Evolutionary conservation across 441 rosid genomes (phyloP).

Genomic region (Brassica balearica): DNA sequence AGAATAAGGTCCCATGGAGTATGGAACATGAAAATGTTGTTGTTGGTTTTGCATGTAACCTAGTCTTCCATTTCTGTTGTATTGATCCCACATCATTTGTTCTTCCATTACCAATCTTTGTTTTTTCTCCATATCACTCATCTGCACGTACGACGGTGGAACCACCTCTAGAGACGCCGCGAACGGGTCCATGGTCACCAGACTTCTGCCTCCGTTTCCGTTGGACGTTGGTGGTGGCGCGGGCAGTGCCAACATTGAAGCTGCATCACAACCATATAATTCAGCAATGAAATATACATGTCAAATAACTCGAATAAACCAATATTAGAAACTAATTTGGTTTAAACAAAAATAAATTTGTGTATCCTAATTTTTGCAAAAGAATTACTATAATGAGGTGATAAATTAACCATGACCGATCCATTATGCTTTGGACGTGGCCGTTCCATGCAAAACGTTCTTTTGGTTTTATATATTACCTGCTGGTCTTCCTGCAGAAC

Average conservation of each 20-base stretch:
- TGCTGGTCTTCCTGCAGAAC: slow-evolving; percentile 51
- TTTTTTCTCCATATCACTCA: slow-evolving; percentile 57
- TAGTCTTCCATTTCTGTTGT: slow-evolving; percentile 45
- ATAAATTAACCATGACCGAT: too few species aligned
- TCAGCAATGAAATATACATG: neutral
- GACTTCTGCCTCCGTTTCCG: neutral
- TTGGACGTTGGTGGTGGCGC: slow-evolving; percentile 41
- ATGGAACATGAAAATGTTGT: slow-evolving; percentile 12
- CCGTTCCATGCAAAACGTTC: too few species aligned
- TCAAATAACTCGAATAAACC: neutral
- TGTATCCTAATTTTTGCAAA: too few species aligned
- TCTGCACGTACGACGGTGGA: slow-evolving; percentile 51
- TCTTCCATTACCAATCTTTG: slow-evolving; percentile 49
- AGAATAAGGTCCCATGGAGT: slow-evolving; percentile 29
- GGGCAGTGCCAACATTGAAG: slow-evolving; percentile 45
- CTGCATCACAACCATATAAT: slow-evolving; percentile 4
- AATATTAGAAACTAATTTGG: neutral
- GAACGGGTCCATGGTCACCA: slow-evolving; percentile 43
- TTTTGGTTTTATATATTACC: slow-evolving; percentile 2
- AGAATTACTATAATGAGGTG: too few species aligned
- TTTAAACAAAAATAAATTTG: too few species aligned
- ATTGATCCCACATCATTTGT: slow-evolving; percentile 55
- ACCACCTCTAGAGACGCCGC: slow-evolving; percentile 49
- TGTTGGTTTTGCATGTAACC: slow-evolving; percentile 25
- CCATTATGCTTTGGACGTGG: too few species aligned